A percentile compares a stretch with the other conserved stretches of the same genome.
phyloP scores from a whole-genome alignment of 169 alveolate genomes.

The Eimeria brunetti region DNA sequence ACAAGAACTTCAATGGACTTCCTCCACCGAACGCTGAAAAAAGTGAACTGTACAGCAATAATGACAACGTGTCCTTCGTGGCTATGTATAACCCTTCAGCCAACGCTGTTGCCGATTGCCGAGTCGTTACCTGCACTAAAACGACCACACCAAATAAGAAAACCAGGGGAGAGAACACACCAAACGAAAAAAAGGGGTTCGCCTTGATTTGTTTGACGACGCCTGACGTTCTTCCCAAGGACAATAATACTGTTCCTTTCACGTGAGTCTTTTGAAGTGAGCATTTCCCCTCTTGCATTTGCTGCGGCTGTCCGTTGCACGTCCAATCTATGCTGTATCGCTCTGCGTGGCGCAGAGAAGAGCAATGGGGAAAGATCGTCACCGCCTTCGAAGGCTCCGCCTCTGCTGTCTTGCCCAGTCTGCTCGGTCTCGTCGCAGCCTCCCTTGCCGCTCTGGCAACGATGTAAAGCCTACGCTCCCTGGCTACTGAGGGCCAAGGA shows the following conservation, averaged over 20 bases:
- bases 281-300: not conserved
- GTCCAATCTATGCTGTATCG: not conserved
- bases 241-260: not conserved
- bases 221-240: not conserved
- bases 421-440: slow-evolving; percentile 11
- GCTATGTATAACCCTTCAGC: slow-evolving; percentile 24
- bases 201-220: slow-evolving; percentile 14
- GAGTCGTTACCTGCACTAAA: slow-evolving; percentile 21
- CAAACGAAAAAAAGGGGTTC: not conserved
- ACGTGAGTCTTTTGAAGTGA: not conserved
- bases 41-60: not conserved
- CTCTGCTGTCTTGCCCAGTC: not conserved
- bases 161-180: no score
- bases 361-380: slow-evolving; percentile 10
- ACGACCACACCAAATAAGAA: not conserved
- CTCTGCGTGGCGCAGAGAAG: not conserved
- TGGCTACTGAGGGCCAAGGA: not conserved
- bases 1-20: slow-evolving; percentile 1
- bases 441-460: not conserved
- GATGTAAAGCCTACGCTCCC: not conserved
- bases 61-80: slow-evolving; percentile 8
- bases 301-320: no score
- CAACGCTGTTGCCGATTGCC: slow-evolving; percentile 7
- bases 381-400: not conserved
- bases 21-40: not conserved